Conservation (phyloP, 371 early-diverging fungal species). For the Chytridium lagenaria region DNA sequence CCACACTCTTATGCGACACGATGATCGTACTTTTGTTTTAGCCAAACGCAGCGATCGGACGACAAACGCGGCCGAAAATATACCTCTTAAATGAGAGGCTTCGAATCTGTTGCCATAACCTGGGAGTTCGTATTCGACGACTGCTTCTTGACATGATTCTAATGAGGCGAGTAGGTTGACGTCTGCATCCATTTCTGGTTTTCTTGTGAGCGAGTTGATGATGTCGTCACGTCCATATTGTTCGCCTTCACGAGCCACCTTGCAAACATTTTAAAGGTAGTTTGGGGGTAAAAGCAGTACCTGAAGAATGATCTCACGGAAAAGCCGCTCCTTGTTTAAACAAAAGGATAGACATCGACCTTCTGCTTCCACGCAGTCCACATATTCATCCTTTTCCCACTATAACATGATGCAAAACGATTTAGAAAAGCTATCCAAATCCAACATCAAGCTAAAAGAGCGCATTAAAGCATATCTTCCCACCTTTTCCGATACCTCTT, state of each 20-base stretch:
- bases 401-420: not conserved
- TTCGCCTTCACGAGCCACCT: constrained; percentile 12
- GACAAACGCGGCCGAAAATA: not conserved
- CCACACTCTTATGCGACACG: constrained; percentile 14
- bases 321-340: not conserved
- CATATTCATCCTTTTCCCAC: constrained; percentile 20
- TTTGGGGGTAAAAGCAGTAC: too few relatives aligned
- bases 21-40: not conserved
- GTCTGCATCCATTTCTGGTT: not conserved
- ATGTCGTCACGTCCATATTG: not conserved
- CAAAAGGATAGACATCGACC: not conserved
- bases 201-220: not conserved
- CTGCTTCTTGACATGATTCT: not conserved
- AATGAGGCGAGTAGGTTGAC: not conserved
- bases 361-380: constrained; percentile 4
- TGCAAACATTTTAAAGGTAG: too few relatives aligned
- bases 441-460: not conserved
- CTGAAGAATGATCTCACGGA: constrained; percentile 8
- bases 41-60: not conserved
- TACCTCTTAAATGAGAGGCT: not conserved
- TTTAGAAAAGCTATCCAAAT: not conserved
- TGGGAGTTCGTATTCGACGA: constrained; percentile 25
- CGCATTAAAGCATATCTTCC: too few relatives aligned
- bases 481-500: not conserved
- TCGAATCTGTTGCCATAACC: constrained; percentile 19